These are phyloP conservation scores for Talaromyces sp. DNA, from an alignment of 2,329 filamentous ascomycete species.

Conservation along the genomic window DNA sequence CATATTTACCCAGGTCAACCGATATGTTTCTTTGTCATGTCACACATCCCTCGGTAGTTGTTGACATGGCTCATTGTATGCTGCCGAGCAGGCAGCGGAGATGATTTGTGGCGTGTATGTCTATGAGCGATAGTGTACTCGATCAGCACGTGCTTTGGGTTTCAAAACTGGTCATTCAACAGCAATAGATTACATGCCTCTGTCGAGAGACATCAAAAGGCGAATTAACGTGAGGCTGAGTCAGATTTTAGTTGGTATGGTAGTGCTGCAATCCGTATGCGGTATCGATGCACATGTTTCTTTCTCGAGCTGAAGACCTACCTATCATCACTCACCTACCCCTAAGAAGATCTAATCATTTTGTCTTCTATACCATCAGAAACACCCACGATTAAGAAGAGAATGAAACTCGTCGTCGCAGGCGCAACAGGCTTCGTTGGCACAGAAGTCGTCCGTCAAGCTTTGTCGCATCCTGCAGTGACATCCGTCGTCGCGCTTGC, in stretches of 20 bases:
- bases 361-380: background rate
- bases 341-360: background rate
- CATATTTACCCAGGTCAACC: too few species aligned
- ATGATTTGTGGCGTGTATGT: background rate
- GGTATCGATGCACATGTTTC: background rate
- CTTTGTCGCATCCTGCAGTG: constrained; percentile 29
- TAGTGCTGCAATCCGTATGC: background rate
- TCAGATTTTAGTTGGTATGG: background rate
- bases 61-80: too few species aligned
- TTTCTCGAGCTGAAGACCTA: background rate
- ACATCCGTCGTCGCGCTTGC: constrained; percentile 33
- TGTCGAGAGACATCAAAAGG: background rate
- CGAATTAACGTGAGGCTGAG: background rate
- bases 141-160: background rate
- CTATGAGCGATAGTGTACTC: background rate
- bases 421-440: constrained; percentile 38
- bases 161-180: background rate
- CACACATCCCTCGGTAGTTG: too few species aligned
- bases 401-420: constrained; percentile 40
- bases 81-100: too few species aligned
- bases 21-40: too few species aligned
- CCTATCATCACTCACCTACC: background rate
- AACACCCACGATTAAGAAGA: background rate
- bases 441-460: constrained; percentile 38
- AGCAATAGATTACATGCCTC: background rate